Percentiles rank a stretch among this genome's conserved stretches.
Conservation (phyloP, 2,329 filamentous ascomycete genomes). For the Fusarium nygamai region DNA sequence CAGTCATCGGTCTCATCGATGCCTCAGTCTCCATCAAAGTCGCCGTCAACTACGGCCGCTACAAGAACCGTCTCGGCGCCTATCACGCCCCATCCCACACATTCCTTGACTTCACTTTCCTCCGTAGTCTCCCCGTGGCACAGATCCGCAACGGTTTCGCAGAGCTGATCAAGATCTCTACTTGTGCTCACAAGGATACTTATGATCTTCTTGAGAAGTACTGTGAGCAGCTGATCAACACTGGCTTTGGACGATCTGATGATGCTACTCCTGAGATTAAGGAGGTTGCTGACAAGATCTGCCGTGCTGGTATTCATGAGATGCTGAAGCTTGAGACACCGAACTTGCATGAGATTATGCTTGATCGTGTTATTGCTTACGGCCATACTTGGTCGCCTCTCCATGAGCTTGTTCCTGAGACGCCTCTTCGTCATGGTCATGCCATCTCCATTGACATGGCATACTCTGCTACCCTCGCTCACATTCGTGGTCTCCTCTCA, state of each 20-base stretch:
- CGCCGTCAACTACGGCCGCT: conserved; percentile 80
- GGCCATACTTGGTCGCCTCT: conserved; percentile 81
- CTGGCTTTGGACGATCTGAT: conserved; percentile 71
- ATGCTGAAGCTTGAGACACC: conserved; percentile 80
- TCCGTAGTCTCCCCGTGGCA: conserved; percentile 72
- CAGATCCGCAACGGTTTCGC: conserved; percentile 80
- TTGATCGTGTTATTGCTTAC: conserved; percentile 78
- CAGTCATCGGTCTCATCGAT: conserved; percentile 79
- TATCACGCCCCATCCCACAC: conserved; percentile 78
- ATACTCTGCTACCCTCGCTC: conserved; percentile 75
- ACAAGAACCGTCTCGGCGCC: conserved; percentile 78
- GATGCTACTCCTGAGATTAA: conserved; percentile 64
- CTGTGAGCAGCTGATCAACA: conserved; percentile 73
- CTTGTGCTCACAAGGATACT: conserved; percentile 72
- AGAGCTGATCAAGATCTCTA: conserved; percentile 80
- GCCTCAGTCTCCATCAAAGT: conserved; percentile 81
- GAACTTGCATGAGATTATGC: conserved; percentile 77
- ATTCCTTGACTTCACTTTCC: conserved; percentile 78
- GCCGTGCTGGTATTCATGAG: conserved; percentile 74
- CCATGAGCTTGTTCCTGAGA: conserved; percentile 74
- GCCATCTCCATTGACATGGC: conserved; percentile 82
- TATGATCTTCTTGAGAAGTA: conserved; percentile 75
- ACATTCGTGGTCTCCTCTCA: conserved; percentile 68
- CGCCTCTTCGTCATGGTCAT: conserved; percentile 76
- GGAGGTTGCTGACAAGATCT: conserved; percentile 72